Evolutionary conservation across 2,329 filamentous ascomycete genomes (phyloP).

Genomic region (Curvularia sp.): DNA sequence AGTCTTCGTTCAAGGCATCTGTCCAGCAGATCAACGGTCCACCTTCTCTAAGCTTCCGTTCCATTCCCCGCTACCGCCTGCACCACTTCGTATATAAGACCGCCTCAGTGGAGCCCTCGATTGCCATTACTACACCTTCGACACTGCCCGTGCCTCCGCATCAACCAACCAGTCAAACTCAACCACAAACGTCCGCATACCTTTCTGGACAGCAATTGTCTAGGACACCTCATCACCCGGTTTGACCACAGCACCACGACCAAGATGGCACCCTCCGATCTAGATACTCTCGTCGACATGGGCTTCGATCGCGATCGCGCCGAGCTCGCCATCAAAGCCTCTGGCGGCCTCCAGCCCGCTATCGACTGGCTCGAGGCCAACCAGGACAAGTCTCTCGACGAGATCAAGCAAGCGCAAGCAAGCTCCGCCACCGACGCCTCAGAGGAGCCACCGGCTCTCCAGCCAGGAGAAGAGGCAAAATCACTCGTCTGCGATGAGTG

Average conservation of each 20-base stretch:
- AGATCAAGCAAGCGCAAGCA: slow-evolving; percentile 66
- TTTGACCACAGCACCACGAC: slow-evolving; percentile 12
- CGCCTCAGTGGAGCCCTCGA: slow-evolving; percentile 11
- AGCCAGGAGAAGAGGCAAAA: slow-evolving; percentile 74
- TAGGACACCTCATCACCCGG: slow-evolving; percentile 8
- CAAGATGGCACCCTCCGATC: slow-evolving; percentile 61
- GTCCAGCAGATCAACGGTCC: slow-evolving; percentile 21
- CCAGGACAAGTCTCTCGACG: slow-evolving; percentile 84
- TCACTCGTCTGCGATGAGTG: slow-evolving; percentile 95
- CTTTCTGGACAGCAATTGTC: not conserved
- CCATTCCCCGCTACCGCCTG: slow-evolving; percentile 23
- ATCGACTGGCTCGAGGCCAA: slow-evolving; percentile 95
- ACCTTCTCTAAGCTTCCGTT: slow-evolving; percentile 22
- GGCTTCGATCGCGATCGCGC: slow-evolving; percentile 84
- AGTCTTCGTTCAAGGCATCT: not conserved
- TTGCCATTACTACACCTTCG: not conserved
- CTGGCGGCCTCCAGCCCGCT: slow-evolving; percentile 82
- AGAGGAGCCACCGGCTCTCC: slow-evolving; percentile 68
- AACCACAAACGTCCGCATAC: slow-evolving; percentile 8
- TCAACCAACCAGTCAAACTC: not conserved
- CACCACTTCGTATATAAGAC: slow-evolving; percentile 12
- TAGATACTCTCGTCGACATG: slow-evolving; percentile 70
- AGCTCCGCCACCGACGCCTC: slow-evolving; percentile 42
- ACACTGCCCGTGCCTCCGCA: not conserved
- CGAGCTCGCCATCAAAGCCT: slow-evolving; percentile 82